Base-by-base conservation (phyloP, 331 rosid genomes). In the Dryas integrifolia region DNA sequence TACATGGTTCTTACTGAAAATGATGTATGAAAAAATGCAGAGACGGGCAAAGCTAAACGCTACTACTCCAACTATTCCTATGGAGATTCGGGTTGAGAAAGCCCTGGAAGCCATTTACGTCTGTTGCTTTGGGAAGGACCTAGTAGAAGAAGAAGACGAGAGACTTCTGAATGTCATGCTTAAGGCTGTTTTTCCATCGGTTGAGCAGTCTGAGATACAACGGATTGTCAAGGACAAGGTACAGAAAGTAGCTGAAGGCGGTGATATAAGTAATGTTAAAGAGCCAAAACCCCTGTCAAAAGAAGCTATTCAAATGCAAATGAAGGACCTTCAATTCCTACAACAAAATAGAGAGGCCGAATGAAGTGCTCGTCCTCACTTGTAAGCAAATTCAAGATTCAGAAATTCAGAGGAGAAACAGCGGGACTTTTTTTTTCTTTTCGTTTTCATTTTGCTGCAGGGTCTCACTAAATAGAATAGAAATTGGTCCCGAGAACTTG, bases 261-360 rank as follows among this genome's bases (percentile, higher is more conserved):
- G 79, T 57, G 77, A 64, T 26, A 82, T 74, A 5, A 76, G 69
- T 62, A 72, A 52, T 72, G 79, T 79, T 63, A 57, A 89, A 11
- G 89, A 81, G 63, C 84, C 81, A 35, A 87, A 78, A 74, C 79
- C 88, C 21, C 61, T 85, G 47, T 76, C 98, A 7, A 91, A 91
- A 82, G 96, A 94, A 74, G 96, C 98, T 64, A 86, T 89, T 69
- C 80, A 86, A 72, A 35, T 86, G 74, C 98, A 91, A 83, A 94
- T 94, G 97, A 94, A 94, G 84, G 97, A 91, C 81, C 98, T 94
- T 63, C 87, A 86, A 58, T 94, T 94, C 75, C 97, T 91, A 65
- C 82, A 82, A 76, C 96, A 94, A 82, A 89, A 89, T 30, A 75
- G 58, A 40, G 92, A 87, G 45, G 71, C 73, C 66, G 81, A 51